Evolutionary conservation across 176 grass and related monocot genomes (phyloP).

Genomic region (Bothriochloa decipiens): DNA sequence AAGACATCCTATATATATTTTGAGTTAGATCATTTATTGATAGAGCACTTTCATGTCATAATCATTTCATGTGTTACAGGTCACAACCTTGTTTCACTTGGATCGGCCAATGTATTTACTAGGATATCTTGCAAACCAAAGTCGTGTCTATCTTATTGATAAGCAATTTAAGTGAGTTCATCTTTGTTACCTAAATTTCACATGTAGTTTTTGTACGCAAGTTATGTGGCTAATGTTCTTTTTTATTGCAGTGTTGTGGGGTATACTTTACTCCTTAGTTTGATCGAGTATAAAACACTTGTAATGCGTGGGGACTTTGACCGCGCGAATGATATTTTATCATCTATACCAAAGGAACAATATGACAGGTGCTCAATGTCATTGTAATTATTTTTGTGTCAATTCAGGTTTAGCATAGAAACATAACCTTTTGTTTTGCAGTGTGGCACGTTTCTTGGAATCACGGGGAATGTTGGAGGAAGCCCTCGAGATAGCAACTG

Average conservation of each 20-base stretch:
- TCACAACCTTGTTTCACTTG: slow-evolving; percentile 97
- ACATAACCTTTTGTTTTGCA: slow-evolving; percentile 50
- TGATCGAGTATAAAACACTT: slow-evolving; percentile 98
- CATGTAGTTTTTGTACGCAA: slow-evolving; percentile 7
- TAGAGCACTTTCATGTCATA: slow-evolving; percentile 32
- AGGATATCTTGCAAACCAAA: slow-evolving; percentile 98
- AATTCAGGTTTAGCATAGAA: slow-evolving; percentile 23
- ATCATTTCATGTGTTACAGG: slow-evolving; percentile 51
- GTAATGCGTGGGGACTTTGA: slow-evolving; percentile 95
- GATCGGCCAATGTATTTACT: slow-evolving; percentile 97
- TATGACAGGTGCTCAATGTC: slow-evolving; percentile 74
- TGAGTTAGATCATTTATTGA: neutral
- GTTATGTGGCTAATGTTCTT: slow-evolving; percentile 46
- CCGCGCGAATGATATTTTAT: slow-evolving; percentile 77
- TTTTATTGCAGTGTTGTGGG: slow-evolving; percentile 87
- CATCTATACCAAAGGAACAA: slow-evolving; percentile 94
- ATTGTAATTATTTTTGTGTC: slow-evolving; percentile 9
- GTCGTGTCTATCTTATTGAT: slow-evolving; percentile 98
- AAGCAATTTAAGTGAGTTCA: slow-evolving; percentile 93
- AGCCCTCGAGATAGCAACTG: slow-evolving; percentile 94
- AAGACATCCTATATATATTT: neutral
- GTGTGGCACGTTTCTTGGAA: slow-evolving; percentile 97
- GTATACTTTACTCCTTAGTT: slow-evolving; percentile 93
- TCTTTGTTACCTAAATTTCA: slow-evolving; percentile 26
- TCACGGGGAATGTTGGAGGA: slow-evolving; percentile 96